A percentile compares a stretch with the other conserved stretches of the same genome.
Evolutionary conservation across 441 rosid species (phyloP).

Genomic region (Bruguiera hainesii): DNA sequence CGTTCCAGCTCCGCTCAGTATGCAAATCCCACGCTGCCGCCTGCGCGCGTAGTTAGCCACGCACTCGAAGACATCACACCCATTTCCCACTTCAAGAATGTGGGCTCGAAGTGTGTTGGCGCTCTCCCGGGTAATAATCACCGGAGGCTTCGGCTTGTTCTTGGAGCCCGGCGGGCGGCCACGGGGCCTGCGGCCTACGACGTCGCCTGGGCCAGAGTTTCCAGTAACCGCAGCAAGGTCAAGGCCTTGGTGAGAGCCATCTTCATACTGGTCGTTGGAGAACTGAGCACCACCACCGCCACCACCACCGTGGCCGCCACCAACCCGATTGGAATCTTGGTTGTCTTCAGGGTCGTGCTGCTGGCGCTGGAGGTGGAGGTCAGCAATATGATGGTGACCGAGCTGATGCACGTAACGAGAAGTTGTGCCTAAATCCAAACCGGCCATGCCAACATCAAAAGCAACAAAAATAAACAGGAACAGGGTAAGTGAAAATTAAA

Average conservation of each 20-base stretch:
- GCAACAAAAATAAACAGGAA: constrained; percentile 1
- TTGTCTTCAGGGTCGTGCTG: constrained; percentile 35
- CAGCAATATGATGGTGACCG: constrained; percentile 51
- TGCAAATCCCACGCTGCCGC: constrained; percentile 84
- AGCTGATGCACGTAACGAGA: constrained; percentile 76
- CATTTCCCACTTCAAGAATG: constrained; percentile 84
- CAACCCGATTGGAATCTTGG: constrained; percentile 30
- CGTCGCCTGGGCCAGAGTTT: constrained; percentile 42
- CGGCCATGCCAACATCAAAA: constrained; percentile 71
- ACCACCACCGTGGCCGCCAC: constrained; percentile 6
- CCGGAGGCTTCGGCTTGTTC: constrained; percentile 86
- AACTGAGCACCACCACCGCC: constrained; percentile 34
- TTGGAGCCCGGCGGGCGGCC: constrained; percentile 95
- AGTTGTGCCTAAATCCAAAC: constrained; percentile 78
- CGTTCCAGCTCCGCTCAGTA: constrained; percentile 79
- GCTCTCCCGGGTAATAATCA: constrained; percentile 89
- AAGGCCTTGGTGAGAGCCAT: constrained; percentile 40
- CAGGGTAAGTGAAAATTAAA: constrained; percentile 20
- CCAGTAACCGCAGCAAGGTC: constrained; percentile 38
- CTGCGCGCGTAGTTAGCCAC: constrained; percentile 79
- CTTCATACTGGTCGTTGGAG: constrained; percentile 34
- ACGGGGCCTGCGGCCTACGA: constrained; percentile 68
- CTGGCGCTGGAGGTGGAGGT: constrained; percentile 51
- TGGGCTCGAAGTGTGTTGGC: constrained; percentile 92
- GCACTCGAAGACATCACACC: constrained; percentile 84